phyloP scores from a whole-genome alignment of 2,329 filamentous ascomycete genomes.

The Neonectria magnoliae region DNA sequence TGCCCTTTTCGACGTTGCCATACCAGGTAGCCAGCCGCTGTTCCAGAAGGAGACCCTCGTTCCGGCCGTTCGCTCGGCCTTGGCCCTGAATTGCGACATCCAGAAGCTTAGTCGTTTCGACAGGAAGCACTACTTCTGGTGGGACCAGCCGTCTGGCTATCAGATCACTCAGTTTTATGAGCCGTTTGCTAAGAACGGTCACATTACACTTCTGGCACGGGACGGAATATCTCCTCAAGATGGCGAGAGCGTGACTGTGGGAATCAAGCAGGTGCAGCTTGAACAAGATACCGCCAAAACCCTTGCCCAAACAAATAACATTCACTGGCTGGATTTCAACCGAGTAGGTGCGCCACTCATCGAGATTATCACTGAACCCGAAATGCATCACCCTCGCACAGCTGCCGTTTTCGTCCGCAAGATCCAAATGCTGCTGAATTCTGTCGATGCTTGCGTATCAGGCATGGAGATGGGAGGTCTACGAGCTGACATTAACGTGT shows the following conservation, averaged over 20 bases:
- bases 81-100: constrained; percentile 83
- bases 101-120: constrained; percentile 86
- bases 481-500: constrained; percentile 95
- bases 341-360: constrained; percentile 90
- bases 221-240: constrained; percentile 84
- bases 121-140: constrained; percentile 98
- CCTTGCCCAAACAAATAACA: constrained; percentile 76
- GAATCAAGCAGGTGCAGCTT: constrained; percentile 94
- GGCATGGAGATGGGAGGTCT: constrained; percentile 95
- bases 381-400: constrained; percentile 86
- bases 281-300: constrained; percentile 99
- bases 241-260: constrained; percentile 74
- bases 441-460: constrained; percentile 85
- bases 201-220: constrained; percentile 73
- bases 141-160: constrained; percentile 95
- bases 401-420: constrained; percentile 91
- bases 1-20: constrained; percentile 86
- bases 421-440: constrained; percentile 80
- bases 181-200: constrained; percentile 75
- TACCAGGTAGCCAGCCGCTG: constrained; percentile 87
- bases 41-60: constrained; percentile 87
- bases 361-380: constrained; percentile 92
- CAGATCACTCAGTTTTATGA: constrained; percentile 97
- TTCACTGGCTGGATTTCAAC: constrained; percentile 91
- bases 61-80: constrained; percentile 88